A percentile compares a stretch with the other conserved stretches of the same genome.
Evolutionary conservation across 1,284 basidiomycete species (phyloP).

Genomic region (Kalmanozyma brasiliensis): DNA sequence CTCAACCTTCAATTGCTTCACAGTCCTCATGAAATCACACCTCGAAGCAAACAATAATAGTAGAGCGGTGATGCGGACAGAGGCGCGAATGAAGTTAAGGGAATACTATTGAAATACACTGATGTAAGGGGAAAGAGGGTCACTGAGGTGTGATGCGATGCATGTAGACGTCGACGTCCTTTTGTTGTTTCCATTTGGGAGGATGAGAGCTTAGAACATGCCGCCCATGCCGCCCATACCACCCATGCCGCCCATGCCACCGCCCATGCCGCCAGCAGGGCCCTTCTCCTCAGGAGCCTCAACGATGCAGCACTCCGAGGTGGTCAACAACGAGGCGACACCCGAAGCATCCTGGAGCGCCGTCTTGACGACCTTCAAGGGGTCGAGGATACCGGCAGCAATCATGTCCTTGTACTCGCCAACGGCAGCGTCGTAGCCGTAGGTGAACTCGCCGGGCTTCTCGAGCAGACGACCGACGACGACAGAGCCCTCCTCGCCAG

Average conservation of each 20-base stretch:
- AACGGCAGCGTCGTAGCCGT: conserved; percentile 88
- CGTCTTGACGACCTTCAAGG: conserved; percentile 66
- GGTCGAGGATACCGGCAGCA: conserved; percentile 85
- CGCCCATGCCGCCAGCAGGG: conserved; percentile 69
- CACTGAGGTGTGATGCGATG: conserved; percentile 4
- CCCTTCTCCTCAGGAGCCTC: conserved; percentile 87
- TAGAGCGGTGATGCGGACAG: too few species aligned
- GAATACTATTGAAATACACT: conserved; percentile 51
- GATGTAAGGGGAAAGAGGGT: conserved; percentile 3
- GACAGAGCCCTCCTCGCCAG: conserved; percentile 92
- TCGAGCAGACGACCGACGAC: conserved; percentile 79
- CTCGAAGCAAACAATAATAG: not conserved
- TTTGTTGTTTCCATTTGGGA: conserved; percentile 1
- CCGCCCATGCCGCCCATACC: conserved; percentile 69
- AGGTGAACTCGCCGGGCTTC: conserved; percentile 64
- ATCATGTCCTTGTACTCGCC: conserved; percentile 96
- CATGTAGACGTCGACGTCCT: conserved; percentile 2
- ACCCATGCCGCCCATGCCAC: conserved; percentile 69
- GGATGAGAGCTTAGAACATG: conserved; percentile 55
- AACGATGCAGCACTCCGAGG: conserved; percentile 90
- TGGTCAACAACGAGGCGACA: conserved; percentile 89
- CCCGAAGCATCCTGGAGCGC: conserved; percentile 62
- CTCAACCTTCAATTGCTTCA: not conserved
- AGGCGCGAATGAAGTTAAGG: conserved; percentile 13
- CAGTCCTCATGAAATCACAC: not conserved